Evolutionary conservation across 257 asterid genomes (phyloP).

Genomic region (Solanum chmielewskii): DNA sequence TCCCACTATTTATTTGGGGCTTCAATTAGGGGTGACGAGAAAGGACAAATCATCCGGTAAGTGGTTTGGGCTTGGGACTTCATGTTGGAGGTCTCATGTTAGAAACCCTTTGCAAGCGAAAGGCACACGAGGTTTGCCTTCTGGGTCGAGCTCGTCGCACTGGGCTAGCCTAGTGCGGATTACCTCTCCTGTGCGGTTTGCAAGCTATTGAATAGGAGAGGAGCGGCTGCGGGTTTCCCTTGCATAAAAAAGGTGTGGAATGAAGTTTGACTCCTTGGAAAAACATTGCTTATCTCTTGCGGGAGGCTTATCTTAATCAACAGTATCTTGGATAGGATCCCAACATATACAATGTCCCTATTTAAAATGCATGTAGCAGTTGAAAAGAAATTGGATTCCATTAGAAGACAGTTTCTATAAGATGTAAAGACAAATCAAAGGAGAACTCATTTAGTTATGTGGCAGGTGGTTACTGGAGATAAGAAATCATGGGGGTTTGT

Average conservation of each 20-base stretch:
- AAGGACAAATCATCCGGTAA: not conserved
- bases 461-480: not conserved
- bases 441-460: not conserved
- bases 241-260: no score
- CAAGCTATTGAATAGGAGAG: no score
- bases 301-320: not conserved
- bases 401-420: not conserved
- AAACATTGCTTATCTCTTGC: not conserved
- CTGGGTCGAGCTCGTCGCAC: no score
- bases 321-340: not conserved
- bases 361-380: not conserved
- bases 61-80: not conserved
- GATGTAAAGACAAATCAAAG: not conserved
- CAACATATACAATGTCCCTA: not conserved
- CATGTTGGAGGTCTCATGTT: no score
- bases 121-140: no score
- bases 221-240: no score
- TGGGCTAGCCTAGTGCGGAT: no score
- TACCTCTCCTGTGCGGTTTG: no score
- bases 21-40: not conserved
- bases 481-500: no score
- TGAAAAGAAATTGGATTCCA: not conserved
- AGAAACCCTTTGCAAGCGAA: no score
- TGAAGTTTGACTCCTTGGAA: not conserved
- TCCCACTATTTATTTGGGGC: not conserved